Base-by-base conservation (phyloP, 2,329 filamentous ascomycete species). In the Pseudogymnoascus sp. region DNA sequence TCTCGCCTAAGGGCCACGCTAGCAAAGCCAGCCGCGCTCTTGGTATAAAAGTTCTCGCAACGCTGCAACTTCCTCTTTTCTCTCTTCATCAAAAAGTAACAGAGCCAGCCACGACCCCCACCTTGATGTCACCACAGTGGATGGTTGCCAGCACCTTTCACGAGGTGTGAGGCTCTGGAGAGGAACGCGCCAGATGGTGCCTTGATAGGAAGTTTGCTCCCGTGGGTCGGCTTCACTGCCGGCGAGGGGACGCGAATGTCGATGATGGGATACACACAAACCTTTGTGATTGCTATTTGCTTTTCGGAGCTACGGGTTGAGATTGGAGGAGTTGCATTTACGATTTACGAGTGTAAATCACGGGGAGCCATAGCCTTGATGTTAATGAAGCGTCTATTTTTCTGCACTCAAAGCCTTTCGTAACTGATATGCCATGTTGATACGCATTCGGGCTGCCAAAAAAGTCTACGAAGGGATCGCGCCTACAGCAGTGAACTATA, bases 211-310 rank as follows among this genome's bases (percentile, higher is more conserved):
- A 89, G 84, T 87, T 85, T 81, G 78, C 79, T 80, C 80, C 81
- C 85, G 84, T 82, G 84, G 77, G 84, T 88, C 83, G 78, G 86
- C 85, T 88, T 86, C 67, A 82, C 72, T 87, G 85, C 86, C 82
- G 84, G 84, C 85, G 83, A 87, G 85, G 85, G 80, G 83, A 77
- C 78, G 77, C 77, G 80, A 83, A 87, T 88, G 86, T 87, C 86
- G 84, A 87, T 83, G 82, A 87, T 80, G 83, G 86, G 86, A 85
- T 77, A 86, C 83, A 84, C 33, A 38, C 59, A 60, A 26, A 7
- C 9, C 10, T 35, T 50, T 60, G 59, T 60, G 29, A 33, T 33
- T 13, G 10, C 26, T 56, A 56, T 33, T 3, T 33, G 50, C 50
- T 56, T 56, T 56, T 33, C 6, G 50, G n/a, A 56, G 29, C 29